A percentile compares a stretch with the other conserved stretches of the same genome.
Conservation (phyloP, 768 basidiomycete species). For the Lactarius pseudohatsudake region DNA sequence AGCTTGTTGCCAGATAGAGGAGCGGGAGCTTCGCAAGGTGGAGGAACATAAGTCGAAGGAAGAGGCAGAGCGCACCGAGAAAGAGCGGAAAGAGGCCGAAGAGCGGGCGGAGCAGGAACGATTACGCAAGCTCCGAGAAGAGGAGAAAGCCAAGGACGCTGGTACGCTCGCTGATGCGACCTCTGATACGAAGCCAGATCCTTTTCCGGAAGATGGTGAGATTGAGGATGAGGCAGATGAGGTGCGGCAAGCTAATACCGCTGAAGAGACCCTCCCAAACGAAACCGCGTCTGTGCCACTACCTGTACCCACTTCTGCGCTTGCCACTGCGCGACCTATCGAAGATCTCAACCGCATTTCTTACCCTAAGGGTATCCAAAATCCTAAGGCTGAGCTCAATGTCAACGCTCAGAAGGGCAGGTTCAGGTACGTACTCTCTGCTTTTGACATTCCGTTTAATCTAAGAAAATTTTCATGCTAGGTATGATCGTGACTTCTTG, state of each 20-base stretch:
- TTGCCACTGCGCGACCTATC: conserved; percentile 83
- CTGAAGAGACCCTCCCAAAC: neutral
- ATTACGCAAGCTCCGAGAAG: conserved; percentile 26
- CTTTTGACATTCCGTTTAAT: neutral
- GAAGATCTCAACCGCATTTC: conserved; percentile 72
- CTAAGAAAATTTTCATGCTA: conserved; percentile 33
- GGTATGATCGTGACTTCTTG: conserved; percentile 97
- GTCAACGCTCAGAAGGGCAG: conserved; percentile 80
- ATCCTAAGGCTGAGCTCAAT: conserved; percentile 85
- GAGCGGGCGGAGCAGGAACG: conserved; percentile 40
- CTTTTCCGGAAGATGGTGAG: conserved; percentile 46
- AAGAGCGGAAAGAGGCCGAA: neutral
- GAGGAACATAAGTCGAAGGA: neutral
- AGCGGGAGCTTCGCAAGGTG: conserved; percentile 38
- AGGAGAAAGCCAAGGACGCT: conserved; percentile 26
- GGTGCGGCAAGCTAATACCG: neutral
- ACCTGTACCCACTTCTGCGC: conserved; percentile 45
- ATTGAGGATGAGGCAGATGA: conserved; percentile 40
- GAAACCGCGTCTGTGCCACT: conserved; percentile 6
- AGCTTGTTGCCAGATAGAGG: conserved; percentile 30
- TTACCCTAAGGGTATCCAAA: conserved; percentile 81
- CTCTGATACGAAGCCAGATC: conserved; percentile 30
- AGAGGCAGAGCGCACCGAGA: neutral
- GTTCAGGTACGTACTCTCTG: conserved; percentile 58
- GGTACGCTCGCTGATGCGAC: conserved; percentile 34